Base-by-base conservation (phyloP, 768 basidiomycete species). In the Russula brevipes region DNA sequence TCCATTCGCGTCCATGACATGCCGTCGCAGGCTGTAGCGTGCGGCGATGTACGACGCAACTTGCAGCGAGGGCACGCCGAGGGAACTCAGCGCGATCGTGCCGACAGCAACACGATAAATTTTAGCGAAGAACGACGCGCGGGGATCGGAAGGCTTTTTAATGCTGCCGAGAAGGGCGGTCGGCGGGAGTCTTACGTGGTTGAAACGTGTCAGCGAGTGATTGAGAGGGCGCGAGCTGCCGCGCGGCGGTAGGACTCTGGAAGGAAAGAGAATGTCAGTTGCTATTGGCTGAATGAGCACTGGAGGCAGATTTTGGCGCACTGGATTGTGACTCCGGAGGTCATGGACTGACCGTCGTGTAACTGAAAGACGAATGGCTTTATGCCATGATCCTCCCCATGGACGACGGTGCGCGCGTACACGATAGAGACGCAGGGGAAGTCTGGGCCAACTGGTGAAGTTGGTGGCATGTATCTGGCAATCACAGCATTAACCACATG, bases 21-120 rank as follows among this genome's bases (percentile, higher is more conserved):
- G 77, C 41, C 84, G 78, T 70, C 82, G 81, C 73, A 81, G 76
- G 12, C 83, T 84, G 65, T 86, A 86, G 61, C 74, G 77, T n/a
- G 81, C 82, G 2, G 78, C 79, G 55, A 85, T 83, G 67, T 76
- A 84, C 8, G 83, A 78, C n/a, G 77, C 73, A 19, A 78, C 71
- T 69, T 83, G 83, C 63, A 85, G 76, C 16, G 79, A 79, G 54
- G 82, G 78, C 44, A 85, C 74, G 8, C 61, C 59, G 56, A 69
- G 61, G 33, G 59, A 63, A 16, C 65, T 61, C 31, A 70, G 58
- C 38, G 69, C 65, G 35, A 73, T 64, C 6, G 72, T 60, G 35
- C 70, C 72, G n/a, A 70, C 44, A 1, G 59, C 64, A 12, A 72
- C 69, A 6, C 72, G 65, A 59, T 67, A 69, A 12, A 70, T 69